Base-by-base conservation (phyloP, 805 yeast species). In the Nakazawaea anatomiae region DNA sequence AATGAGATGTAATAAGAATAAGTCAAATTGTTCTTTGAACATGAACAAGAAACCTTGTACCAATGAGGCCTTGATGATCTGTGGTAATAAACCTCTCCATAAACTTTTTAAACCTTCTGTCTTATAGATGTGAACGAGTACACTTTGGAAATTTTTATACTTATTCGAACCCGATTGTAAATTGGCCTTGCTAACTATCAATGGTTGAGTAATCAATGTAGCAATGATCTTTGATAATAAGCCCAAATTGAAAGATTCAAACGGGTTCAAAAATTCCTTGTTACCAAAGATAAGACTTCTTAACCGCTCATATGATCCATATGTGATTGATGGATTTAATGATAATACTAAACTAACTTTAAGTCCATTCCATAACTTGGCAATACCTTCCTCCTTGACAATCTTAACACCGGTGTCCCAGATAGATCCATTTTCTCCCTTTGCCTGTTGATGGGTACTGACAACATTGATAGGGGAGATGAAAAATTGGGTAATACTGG, bases 41-140 rank as follows among this genome's bases (percentile, higher is more conserved):
- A 85, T 86, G 62, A 89, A 85, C 58, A 89, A 72, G 54, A 89
- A 71, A 0, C 96, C 96, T 66, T 89, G 96, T 4, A 88, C 96
- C 42, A 89, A 66, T 2, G 88, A 84, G 1, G 94, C 96, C 71
- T 89, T 89, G 39, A 82, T 64, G 52, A 89, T 72, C 64, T 89
- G 96, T 5, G 96, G 96, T 3, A 81, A 77, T 32, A 89, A 60
- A 2, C 96, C 96, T 69, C 84, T 87, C 80, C 89, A 89, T 54
- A 88, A 70, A 0, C 91, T 83, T 10, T 58, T 55, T 39, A 80
- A 39, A 30, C 87, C 89, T 59, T 87, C 94, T n/a, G 75, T 70
- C 55, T 72, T 67, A 71, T 80, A 77, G 56, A 88, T 72, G 61
- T 81, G 78, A 29, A 60, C 64, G 59, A 89, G 68, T 4, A 87